These are phyloP conservation scores for Monosporascus ibericus DNA, from an alignment of 2,329 filamentous ascomycete species.

Conservation along the genomic window DNA sequence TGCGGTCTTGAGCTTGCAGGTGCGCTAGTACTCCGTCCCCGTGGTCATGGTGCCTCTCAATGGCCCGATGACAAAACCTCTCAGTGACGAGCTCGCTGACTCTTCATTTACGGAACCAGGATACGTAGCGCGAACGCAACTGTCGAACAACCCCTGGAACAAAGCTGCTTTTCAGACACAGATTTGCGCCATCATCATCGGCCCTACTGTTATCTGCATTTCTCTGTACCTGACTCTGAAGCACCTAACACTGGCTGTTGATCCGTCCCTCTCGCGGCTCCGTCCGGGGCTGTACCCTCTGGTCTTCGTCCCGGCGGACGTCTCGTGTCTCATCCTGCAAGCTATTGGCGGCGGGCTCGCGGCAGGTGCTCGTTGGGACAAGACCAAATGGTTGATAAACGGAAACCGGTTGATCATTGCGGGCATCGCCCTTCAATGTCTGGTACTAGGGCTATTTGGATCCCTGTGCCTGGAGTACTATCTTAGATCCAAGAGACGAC, in stretches of 20 bases:
- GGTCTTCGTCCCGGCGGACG: slow-evolving; percentile 54
- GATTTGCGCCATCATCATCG: slow-evolving; percentile 53
- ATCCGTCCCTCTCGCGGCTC: slow-evolving; percentile 44
- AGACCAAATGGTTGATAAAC: slow-evolving; percentile 32
- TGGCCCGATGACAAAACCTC: neutral
- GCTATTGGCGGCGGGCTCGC: slow-evolving; percentile 52
- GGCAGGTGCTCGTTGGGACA: slow-evolving; percentile 36
- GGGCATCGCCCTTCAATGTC: slow-evolving; percentile 47
- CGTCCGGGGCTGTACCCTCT: slow-evolving; percentile 46
- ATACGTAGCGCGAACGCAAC: slow-evolving; percentile 45
- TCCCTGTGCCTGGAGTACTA: slow-evolving; percentile 38
- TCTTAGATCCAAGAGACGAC: slow-evolving; percentile 33
- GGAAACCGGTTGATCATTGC: slow-evolving; percentile 50
- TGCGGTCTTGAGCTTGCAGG: slow-evolving; percentile 45
- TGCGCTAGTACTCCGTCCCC: slow-evolving; percentile 19
- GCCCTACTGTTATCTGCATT: slow-evolving; percentile 55
- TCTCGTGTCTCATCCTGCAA: slow-evolving; percentile 53
- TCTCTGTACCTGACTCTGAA: slow-evolving; percentile 60
- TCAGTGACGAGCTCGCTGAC: neutral
- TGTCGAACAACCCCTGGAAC: slow-evolving; percentile 50
- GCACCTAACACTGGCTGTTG: slow-evolving; percentile 46
- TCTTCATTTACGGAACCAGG: slow-evolving; percentile 27
- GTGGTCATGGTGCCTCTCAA: neutral
- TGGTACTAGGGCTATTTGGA: slow-evolving; percentile 43
- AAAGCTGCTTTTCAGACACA: slow-evolving; percentile 49